These are phyloP conservation scores for Penicillium coffeae DNA, from an alignment of 495 filamentous ascomycete genomes.

Conservation along the genomic window DNA sequence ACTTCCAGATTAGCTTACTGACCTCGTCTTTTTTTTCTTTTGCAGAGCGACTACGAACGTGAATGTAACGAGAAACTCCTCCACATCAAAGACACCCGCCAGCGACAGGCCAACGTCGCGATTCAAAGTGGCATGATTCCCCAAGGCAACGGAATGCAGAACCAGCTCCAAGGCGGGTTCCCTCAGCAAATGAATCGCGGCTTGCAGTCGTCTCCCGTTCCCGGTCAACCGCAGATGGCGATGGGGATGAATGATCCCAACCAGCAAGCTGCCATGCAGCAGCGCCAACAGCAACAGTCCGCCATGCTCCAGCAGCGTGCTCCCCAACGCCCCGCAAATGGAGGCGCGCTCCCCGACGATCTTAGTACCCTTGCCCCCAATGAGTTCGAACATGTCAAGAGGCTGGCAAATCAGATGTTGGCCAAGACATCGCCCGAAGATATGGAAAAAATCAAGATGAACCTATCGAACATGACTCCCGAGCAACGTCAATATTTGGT, in stretches of 20 bases:
- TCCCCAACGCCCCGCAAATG: slow-evolving; percentile 33
- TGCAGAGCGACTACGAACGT: slow-evolving; percentile 45
- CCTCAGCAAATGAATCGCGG: slow-evolving; percentile 50
- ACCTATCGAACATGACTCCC: slow-evolving; percentile 38
- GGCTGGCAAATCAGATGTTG: slow-evolving; percentile 39
- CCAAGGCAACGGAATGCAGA: slow-evolving; percentile 39
- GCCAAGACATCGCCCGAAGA: slow-evolving; percentile 38
- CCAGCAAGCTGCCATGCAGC: slow-evolving; percentile 38
- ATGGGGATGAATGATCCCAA: slow-evolving; percentile 46
- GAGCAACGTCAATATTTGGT: slow-evolving; percentile 41
- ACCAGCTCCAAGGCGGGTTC: slow-evolving; percentile 39
- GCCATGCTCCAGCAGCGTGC: slow-evolving; percentile 20
- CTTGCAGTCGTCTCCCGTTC: slow-evolving; percentile 51
- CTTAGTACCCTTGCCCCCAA: slow-evolving; percentile 35
- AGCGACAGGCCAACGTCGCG: slow-evolving; percentile 41
- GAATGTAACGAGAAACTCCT: slow-evolving; percentile 45
- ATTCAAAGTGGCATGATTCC: slow-evolving; percentile 44
- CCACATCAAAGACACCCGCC: slow-evolving; percentile 45
- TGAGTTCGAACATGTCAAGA: slow-evolving; percentile 43
- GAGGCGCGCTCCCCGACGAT: slow-evolving; percentile 31
- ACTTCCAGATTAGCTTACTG: background rate
- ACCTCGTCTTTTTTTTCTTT: slow-evolving; percentile 3
- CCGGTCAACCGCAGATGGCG: slow-evolving; percentile 38
- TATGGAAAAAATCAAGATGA: slow-evolving; percentile 42
- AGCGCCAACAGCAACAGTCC: slow-evolving; percentile 23